A percentile compares a stretch with the other conserved stretches of the same genome.
These are phyloP conservation scores for Penicillium malachiteum DNA, from an alignment of 495 filamentous ascomycete species.

Conservation along the genomic window DNA sequence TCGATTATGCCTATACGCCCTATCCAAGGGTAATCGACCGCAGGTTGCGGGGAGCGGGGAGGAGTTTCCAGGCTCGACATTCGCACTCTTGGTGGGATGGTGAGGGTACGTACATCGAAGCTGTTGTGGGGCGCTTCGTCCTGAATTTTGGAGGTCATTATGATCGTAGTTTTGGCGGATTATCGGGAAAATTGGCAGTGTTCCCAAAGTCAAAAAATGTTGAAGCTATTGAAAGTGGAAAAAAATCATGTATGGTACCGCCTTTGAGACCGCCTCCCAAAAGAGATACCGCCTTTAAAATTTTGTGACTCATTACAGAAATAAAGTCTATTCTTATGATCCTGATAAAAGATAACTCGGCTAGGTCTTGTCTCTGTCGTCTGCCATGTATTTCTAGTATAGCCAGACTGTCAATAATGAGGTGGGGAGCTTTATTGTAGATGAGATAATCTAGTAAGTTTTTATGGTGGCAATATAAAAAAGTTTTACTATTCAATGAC, in stretches of 20 bases:
- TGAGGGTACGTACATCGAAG: constrained; percentile 16
- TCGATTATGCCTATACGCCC: not conserved
- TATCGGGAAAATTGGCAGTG: constrained; percentile 9
- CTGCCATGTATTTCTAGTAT: too few species aligned
- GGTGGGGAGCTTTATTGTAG: too few species aligned
- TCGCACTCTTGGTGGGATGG: constrained; percentile 1
- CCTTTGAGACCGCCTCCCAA: constrained; percentile 1
- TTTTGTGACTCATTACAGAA: too few species aligned
- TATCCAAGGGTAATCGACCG: constrained; percentile 5
- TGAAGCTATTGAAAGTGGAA: constrained; percentile 6
- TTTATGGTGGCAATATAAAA: too few species aligned
- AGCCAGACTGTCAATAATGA: too few species aligned
- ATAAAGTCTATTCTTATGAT: too few species aligned
- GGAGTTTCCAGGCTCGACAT: constrained; percentile 6
- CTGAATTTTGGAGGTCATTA: constrained; percentile 11
- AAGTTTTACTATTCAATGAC: too few species aligned
- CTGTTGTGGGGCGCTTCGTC: constrained; percentile 17
- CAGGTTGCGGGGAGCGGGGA: constrained; percentile 8
- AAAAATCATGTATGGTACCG: constrained; percentile 5
- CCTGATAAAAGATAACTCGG: too few species aligned
- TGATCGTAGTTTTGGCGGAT: constrained; percentile 4
- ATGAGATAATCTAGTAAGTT: too few species aligned
- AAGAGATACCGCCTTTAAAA: constrained; percentile 4
- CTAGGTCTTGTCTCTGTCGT: too few species aligned
- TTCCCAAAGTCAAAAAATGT: constrained; percentile 3